Evolutionary conservation across 179 eudicot species (phyloP).

Genomic region (Silene noctiflora): DNA sequence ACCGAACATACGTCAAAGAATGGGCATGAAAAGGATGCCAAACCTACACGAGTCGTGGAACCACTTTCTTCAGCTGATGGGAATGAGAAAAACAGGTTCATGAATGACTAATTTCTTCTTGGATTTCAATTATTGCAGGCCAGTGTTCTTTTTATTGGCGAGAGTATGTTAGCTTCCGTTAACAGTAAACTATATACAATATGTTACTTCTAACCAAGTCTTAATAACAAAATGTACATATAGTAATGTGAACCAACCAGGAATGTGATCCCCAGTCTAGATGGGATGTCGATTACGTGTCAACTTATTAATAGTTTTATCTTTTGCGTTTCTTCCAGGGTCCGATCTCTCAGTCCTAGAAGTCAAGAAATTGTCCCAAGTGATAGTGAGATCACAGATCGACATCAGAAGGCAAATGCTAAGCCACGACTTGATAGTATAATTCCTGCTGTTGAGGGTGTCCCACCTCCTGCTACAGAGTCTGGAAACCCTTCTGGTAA

Average conservation of each 20-base stretch:
- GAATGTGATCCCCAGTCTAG: background rate
- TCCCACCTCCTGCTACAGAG: constrained; percentile 44
- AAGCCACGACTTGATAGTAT: constrained; percentile 20
- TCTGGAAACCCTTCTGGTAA: constrained; percentile 64
- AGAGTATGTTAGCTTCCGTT: too few species aligned
- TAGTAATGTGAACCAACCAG: background rate
- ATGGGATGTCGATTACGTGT: background rate
- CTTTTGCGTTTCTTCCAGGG: too few species aligned
- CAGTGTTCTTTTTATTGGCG: too few species aligned
- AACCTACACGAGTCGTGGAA: constrained; percentile 31
- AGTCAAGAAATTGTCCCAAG: constrained; percentile 35
- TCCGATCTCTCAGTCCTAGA: constrained; percentile 41
- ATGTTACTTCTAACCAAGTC: too few species aligned
- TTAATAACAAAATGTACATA: too few species aligned
- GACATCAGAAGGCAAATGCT: constrained; percentile 21
- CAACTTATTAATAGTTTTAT: background rate
- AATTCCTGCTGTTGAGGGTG: constrained; percentile 32
- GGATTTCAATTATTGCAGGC: background rate
- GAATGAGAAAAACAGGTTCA: constrained; percentile 57
- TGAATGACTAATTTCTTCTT: background rate
- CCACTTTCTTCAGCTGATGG: constrained; percentile 34
- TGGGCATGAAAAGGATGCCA: constrained; percentile 35
- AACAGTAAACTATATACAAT: too few species aligned
- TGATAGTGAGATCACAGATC: constrained; percentile 45
- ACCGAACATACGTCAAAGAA: constrained; percentile 28